phyloP scores from a whole-genome alignment of 495 filamentous ascomycete species.

The Elasticomyces elasticus region DNA sequence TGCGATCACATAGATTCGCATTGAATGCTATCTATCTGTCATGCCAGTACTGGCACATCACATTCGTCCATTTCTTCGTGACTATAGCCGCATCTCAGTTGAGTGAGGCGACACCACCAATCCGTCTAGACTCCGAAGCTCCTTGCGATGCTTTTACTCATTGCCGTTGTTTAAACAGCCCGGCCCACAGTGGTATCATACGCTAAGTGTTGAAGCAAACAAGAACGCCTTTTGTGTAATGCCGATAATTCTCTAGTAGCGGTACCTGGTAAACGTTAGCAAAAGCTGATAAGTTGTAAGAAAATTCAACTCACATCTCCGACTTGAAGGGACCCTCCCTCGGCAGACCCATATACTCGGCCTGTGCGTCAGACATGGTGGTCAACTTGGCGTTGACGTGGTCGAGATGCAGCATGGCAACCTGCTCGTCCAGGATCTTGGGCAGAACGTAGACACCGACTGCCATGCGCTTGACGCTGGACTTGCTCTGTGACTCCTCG shows the following conservation, averaged over 20 bases:
- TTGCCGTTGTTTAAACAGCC: conserved; percentile 5
- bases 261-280: neutral
- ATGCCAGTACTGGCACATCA: no score
- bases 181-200: conserved; percentile 1
- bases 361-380: conserved; percentile 71
- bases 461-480: conserved; percentile 62
- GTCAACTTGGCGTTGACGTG: conserved; percentile 94
- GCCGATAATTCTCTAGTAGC: conserved; percentile 1
- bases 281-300: conserved; percentile 33
- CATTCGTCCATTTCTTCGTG: neutral
- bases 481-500: conserved; percentile 77
- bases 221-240: neutral
- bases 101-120: neutral
- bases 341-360: conserved; percentile 83
- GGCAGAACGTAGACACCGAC: conserved; percentile 93
- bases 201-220: neutral
- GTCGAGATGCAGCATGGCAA: conserved; percentile 81
- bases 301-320: conserved; percentile 50
- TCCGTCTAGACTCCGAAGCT: conserved; percentile 1
- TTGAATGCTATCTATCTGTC: no score
- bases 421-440: conserved; percentile 98
- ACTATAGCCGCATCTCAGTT: neutral
- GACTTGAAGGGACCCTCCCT: conserved; percentile 88
- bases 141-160: conserved; percentile 4
- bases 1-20: no score